phyloP scores from a whole-genome alignment of 345 rosid species.

The Lepidium sativum region DNA sequence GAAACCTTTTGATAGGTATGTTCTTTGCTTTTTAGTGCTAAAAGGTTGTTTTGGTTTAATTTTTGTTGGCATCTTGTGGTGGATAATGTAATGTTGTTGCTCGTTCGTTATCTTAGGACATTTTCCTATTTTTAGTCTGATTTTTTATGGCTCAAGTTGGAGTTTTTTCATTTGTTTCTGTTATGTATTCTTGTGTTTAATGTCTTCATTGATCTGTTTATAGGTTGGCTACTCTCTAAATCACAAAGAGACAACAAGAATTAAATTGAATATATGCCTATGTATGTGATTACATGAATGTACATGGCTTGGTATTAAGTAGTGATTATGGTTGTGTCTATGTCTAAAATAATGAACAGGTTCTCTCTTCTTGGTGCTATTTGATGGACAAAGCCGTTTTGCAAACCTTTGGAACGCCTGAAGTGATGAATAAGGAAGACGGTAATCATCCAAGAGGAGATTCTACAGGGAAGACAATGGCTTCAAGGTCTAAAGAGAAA shows the following conservation, averaged over 20 bases:
- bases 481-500: constrained; percentile 32
- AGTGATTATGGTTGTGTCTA: neutral
- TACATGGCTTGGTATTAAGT: neutral
- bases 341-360: constrained; percentile 6
- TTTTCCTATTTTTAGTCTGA: constrained; percentile 1
- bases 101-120: neutral
- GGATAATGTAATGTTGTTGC: constrained; percentile 1
- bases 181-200: neutral
- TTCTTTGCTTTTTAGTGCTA: neutral
- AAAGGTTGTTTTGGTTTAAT: neutral
- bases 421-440: constrained; percentile 11
- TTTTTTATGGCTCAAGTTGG: neutral
- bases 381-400: constrained; percentile 40
- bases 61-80: constrained; percentile 9
- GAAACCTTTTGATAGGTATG: constrained; percentile 9
- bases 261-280: too few relatives aligned
- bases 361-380: neutral
- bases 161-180: neutral
- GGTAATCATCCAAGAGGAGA: constrained; percentile 17
- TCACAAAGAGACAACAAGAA: neutral
- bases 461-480: constrained; percentile 32
- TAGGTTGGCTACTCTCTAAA: neutral
- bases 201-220: constrained; percentile 6
- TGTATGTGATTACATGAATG: neutral
- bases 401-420: constrained; percentile 29